A percentile compares a stretch with the other conserved stretches of the same genome.
These are phyloP conservation scores for Ogataea corticis DNA, from an alignment of 805 yeast genomes.

Conservation along the genomic window DNA sequence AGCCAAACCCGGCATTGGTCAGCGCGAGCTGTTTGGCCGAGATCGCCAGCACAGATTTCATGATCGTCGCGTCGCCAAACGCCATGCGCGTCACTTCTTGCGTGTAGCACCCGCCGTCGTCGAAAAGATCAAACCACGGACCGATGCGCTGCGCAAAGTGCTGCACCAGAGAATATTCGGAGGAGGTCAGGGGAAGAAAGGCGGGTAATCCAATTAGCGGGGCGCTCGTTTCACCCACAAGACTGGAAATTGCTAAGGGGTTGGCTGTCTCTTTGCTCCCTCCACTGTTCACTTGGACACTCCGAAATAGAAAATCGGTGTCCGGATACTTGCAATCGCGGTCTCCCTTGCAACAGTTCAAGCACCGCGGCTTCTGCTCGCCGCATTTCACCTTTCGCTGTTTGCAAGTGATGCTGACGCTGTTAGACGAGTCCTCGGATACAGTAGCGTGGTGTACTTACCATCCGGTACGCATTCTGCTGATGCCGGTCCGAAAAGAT, in stretches of 20 bases:
- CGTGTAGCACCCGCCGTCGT: constrained; percentile 8
- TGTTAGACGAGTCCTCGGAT: background rate
- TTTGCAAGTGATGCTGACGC: constrained; percentile 9
- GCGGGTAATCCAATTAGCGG: background rate
- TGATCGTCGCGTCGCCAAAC: constrained; percentile 12
- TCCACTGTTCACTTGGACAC: background rate
- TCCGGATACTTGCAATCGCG: constrained; percentile 11
- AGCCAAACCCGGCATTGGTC: constrained; percentile 10
- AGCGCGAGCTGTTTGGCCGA: constrained; percentile 16
- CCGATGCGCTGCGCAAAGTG: constrained; percentile 12
- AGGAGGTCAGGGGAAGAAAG: constrained; percentile 1
- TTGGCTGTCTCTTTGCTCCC: background rate
- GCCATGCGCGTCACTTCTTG: constrained; percentile 12
- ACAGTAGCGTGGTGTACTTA: background rate
- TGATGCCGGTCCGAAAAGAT: background rate
- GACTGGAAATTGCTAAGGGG: constrained; percentile 3
- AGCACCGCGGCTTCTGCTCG: constrained; percentile 10
- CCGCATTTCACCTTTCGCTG: constrained; percentile 16
- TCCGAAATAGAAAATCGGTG: constrained; percentile 2
- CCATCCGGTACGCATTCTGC: constrained; percentile 15
- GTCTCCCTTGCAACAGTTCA: constrained; percentile 5
- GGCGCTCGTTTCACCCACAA: background rate
- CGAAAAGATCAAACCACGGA: constrained; percentile 16
- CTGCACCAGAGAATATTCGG: constrained; percentile 9
- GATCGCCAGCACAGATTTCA: constrained; percentile 13